A percentile compares a stretch with the other conserved stretches of the same genome.
phyloP scores from a whole-genome alignment of 2,329 filamentous ascomycete species.

The Rachicladosporium sp. region DNA sequence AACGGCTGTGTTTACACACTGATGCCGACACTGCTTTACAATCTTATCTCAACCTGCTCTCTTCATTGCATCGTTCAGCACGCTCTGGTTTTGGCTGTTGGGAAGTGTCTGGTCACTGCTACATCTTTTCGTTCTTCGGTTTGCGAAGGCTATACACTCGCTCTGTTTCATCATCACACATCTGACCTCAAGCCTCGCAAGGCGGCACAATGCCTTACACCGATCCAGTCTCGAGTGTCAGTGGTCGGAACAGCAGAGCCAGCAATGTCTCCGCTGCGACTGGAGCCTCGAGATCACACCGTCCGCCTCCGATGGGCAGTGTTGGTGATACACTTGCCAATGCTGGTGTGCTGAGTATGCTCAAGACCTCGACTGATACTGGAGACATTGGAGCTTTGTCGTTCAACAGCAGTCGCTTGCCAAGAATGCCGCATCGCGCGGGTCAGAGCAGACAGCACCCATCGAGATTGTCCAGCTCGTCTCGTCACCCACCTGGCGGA shows the following conservation, averaged over 20 bases:
- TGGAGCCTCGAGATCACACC: constrained; percentile 16
- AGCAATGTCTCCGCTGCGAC: constrained; percentile 32
- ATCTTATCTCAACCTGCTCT: too few relatives aligned
- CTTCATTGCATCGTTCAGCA: too few relatives aligned
- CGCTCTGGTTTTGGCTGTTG: too few relatives aligned
- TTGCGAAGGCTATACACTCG: too few relatives aligned
- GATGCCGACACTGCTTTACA: too few relatives aligned
- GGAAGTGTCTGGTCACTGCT: too few relatives aligned
- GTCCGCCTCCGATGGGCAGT: constrained; percentile 16
- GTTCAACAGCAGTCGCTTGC: constrained; percentile 26
- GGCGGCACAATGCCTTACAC: constrained; percentile 33
- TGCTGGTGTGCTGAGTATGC: constrained; percentile 37
- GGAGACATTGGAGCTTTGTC: constrained; percentile 32
- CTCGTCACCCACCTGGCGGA: constrained; percentile 17
- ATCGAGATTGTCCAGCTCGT: constrained; percentile 29
- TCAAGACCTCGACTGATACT: constrained; percentile 37
- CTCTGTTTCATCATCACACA: constrained; percentile 8
- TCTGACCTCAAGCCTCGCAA: constrained; percentile 13
- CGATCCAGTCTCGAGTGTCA: constrained; percentile 32
- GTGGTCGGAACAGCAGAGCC: constrained; percentile 35
- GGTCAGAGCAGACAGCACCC: constrained; percentile 23
- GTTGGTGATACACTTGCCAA: constrained; percentile 22
- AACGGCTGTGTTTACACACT: too few relatives aligned
- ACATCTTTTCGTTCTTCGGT: too few relatives aligned
- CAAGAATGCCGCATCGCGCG: constrained; percentile 24